Conservation (phyloP, 345 rosid species). For the Euphorbia pulcherrima region DNA sequence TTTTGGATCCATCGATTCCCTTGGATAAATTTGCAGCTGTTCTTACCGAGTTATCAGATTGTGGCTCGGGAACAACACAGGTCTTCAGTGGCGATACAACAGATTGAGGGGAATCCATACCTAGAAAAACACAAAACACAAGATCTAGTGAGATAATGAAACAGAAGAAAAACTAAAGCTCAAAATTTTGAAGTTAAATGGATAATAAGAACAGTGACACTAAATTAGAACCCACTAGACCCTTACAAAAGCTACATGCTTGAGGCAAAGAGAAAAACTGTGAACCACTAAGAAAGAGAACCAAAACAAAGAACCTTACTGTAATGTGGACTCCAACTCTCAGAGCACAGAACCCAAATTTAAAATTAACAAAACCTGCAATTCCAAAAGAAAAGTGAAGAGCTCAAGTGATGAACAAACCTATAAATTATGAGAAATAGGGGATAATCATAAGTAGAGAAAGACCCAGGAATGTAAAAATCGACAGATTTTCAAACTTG, state of each 20-base stretch:
- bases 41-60: constrained; percentile 37
- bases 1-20: constrained; percentile 35
- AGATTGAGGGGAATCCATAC: constrained; percentile 97
- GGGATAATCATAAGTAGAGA: background rate
- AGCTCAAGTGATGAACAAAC: background rate
- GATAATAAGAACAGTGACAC: constrained; percentile 7
- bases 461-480: constrained; percentile 10
- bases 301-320: constrained; percentile 14
- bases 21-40: constrained; percentile 34
- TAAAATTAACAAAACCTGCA: background rate
- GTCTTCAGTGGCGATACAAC: constrained; percentile 83
- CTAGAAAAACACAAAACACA: constrained; percentile 32
- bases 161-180: background rate
- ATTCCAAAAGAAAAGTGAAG: background rate
- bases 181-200: constrained; percentile 5
- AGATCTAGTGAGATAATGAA: constrained; percentile 12
- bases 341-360: background rate
- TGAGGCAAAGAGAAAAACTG: constrained; percentile 1
- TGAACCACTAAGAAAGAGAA: background rate
- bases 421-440: background rate
- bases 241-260: background rate
- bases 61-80: constrained; percentile 46
- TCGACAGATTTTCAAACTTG: background rate
- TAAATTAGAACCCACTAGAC: background rate
- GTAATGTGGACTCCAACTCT: background rate